Evolutionary conservation across 1,284 basidiomycete genomes (phyloP).

Genomic region (Cutaneotrichosporon sp.): DNA sequence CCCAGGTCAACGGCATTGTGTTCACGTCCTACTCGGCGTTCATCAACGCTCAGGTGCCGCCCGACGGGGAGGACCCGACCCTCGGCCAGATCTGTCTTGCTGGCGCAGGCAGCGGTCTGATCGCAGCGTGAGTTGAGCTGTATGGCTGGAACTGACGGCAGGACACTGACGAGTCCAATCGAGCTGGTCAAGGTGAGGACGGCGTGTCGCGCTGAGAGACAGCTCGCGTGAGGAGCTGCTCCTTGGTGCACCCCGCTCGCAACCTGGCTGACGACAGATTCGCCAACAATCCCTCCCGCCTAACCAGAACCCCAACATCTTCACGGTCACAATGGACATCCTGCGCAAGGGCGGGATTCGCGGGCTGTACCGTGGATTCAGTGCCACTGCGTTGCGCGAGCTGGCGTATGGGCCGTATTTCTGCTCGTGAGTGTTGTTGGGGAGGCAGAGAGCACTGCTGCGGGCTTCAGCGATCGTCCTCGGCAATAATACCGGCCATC

Average conservation of each 20-base stretch:
- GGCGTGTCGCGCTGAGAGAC: background rate
- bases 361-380: conserved; percentile 71
- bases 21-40: conserved; percentile 47
- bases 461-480: background rate
- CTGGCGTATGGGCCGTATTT: conserved; percentile 79
- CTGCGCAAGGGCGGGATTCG: conserved; percentile 56
- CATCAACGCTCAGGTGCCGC: conserved; percentile 35
- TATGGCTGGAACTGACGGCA: conserved; percentile 36
- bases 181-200: conserved; percentile 64
- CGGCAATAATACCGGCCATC: no score
- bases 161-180: conserved; percentile 69
- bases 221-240: no score
- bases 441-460: background rate
- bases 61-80: conserved; percentile 23
- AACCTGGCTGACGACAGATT: conserved; percentile 53
- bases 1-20: conserved; percentile 47
- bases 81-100: conserved; percentile 63
- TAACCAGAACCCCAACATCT: conserved; percentile 48
- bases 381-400: conserved; percentile 67
- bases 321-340: conserved; percentile 56
- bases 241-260: no score
- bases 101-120: conserved; percentile 68
- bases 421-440: conserved; percentile 54
- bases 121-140: conserved; percentile 60
- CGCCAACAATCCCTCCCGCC: conserved; percentile 58